Evolutionary conservation across 1,284 basidiomycete species (phyloP), one percentile per base, ranked within the genome.

Genomic region (Moesziomyces antarcticus): DNA sequence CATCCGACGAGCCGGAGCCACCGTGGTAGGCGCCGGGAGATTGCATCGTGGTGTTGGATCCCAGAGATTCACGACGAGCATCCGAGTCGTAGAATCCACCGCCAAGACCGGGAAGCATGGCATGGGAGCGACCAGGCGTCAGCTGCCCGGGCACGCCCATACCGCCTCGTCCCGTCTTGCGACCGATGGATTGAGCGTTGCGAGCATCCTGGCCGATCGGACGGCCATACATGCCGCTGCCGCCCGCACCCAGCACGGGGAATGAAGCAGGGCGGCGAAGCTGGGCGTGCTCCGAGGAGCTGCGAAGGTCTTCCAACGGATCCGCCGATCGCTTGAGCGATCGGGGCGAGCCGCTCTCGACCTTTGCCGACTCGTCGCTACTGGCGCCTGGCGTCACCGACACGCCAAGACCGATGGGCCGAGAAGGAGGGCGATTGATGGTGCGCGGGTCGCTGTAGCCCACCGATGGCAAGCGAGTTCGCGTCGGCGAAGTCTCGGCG

Each of bases 301-400:
- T 56, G 20, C 65, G 65, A 5, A 64, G 57, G 18, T 66, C 67
- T 37, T 74, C 67, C 41, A 74, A 37, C 8, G 59, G 67, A 44
- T 74, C 72, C 7, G 66, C 72, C 6, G 72, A 53, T 41, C 72
- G 72, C 60, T 74, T 74, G 42, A 74, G 60, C n/a, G 66, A 66
- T 20, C 72, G 50, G 1, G 72, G 72, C 27, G 72, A 74, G 25
- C 56, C 67, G 16, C 58, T 53, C 25, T 65, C 60, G 33, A 22
- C 16, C 35, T 58, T 68, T 43, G 21, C 13, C 25, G 57, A 62
- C 14, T 73, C 71, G 52, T 68, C 65, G 45, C 71, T 69, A 55
- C 65, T 65, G 18, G 50, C 4, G 3, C 57, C 61, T 13, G 57
- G 47, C 1, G 50, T 57, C 22, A 73, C 35, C 7, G 64, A 60